phyloP scores from a whole-genome alignment of 306 rosid genomes.

The Quercus suber region DNA sequence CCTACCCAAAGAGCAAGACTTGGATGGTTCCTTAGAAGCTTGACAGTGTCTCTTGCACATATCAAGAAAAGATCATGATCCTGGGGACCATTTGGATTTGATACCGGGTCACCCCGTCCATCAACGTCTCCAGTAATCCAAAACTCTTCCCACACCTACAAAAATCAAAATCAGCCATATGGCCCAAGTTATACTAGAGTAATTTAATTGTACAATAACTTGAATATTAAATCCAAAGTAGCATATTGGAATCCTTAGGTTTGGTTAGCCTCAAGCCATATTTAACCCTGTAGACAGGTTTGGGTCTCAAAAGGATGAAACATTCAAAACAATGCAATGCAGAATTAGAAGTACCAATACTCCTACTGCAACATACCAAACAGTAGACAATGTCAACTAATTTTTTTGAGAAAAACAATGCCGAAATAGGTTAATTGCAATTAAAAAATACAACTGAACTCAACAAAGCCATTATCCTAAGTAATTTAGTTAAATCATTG shows the following conservation, averaged over 20 bases:
- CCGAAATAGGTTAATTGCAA: background rate
- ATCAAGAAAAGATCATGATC: conserved; percentile 92
- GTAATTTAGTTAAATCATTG: background rate
- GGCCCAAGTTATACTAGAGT: conserved; percentile 19
- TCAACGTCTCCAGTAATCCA: conserved; percentile 98
- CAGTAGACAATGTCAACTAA: background rate
- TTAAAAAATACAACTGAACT: background rate
- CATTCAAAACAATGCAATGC: too few species aligned
- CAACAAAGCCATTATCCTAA: background rate
- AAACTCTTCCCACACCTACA: conserved; percentile 96
- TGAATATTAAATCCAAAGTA: background rate
- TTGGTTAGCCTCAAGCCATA: too few species aligned
- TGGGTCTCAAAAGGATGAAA: too few species aligned
- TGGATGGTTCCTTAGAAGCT: conserved; percentile 86
- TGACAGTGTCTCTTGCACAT: conserved; percentile 93
- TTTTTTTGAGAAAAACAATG: background rate
- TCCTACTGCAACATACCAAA: background rate
- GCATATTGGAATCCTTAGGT: background rate
- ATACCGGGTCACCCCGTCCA: conserved; percentile 77
- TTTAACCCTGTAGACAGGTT: too few species aligned
- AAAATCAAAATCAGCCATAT: conserved; percentile 21
- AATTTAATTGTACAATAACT: background rate
- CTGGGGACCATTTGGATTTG: conserved; percentile 85
- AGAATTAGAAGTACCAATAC: background rate
- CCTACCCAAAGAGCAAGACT: conserved; percentile 99